Evolutionary conservation across 1,284 basidiomycete species (phyloP).

Genomic region (Ustanciosporium gigantosporum): DNA sequence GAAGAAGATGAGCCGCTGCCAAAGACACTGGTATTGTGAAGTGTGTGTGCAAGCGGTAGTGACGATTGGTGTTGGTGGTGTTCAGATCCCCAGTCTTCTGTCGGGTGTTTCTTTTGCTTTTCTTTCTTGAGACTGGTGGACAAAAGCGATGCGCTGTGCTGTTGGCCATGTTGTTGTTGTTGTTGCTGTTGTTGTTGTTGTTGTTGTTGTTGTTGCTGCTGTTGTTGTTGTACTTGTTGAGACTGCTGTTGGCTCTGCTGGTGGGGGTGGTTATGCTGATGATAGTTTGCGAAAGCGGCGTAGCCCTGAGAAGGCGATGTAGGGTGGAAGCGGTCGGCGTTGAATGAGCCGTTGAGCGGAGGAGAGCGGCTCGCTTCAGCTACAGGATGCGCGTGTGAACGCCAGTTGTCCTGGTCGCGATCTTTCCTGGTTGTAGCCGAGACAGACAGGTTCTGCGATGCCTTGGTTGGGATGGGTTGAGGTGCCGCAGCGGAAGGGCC

Average conservation of each 20-base stretch:
- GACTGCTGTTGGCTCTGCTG: no score
- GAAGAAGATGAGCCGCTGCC: no score
- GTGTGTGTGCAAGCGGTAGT: constrained; percentile 9
- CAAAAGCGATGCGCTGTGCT: no score
- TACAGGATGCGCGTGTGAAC: constrained; percentile 23
- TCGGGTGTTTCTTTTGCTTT: constrained; percentile 1
- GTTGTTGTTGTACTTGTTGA: no score
- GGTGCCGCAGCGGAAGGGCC: constrained; percentile 1
- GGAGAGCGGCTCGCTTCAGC: not conserved
- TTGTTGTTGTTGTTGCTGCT: no score
- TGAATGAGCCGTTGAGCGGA: not conserved
- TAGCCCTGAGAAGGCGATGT: no score
- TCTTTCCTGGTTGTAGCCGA: constrained; percentile 10
- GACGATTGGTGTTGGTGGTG: constrained; percentile 27
- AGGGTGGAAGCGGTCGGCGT: not conserved
- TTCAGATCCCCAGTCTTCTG: constrained; percentile 13
- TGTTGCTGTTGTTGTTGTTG: no score
- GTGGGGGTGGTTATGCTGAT: no score
- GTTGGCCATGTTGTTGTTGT: no score
- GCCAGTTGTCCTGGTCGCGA: constrained; percentile 30
- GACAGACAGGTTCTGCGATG: constrained; percentile 3
- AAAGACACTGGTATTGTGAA: no score
- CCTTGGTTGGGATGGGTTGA: constrained; percentile 5
- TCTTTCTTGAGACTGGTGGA: constrained; percentile 23
- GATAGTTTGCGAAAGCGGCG: no score